These are phyloP conservation scores for Cladosporium halotolerans DNA, from an alignment of 2,329 filamentous ascomycete species.

Conservation along the genomic window DNA sequence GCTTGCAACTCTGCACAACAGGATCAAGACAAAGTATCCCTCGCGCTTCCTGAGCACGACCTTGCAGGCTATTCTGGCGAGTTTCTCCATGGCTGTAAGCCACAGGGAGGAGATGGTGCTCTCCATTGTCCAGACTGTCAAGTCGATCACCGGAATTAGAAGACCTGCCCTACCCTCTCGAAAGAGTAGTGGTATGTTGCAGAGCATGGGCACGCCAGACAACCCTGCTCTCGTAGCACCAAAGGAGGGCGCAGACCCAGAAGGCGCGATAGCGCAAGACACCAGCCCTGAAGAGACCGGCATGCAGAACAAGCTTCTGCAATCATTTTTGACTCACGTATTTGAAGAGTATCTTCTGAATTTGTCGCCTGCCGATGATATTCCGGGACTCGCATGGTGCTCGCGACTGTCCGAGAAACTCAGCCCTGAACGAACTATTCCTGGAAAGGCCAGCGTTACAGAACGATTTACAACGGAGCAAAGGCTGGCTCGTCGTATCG, in stretches of 20 bases:
- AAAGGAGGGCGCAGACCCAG: slow-evolving; percentile 48
- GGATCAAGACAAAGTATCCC: slow-evolving; percentile 71
- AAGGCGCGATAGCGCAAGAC: slow-evolving; percentile 41
- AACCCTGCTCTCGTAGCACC: neutral
- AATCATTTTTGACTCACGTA: slow-evolving; percentile 72
- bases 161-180: slow-evolving; percentile 58
- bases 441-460: slow-evolving; percentile 54
- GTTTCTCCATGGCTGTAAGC: slow-evolving; percentile 54
- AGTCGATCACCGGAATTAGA: slow-evolving; percentile 60
- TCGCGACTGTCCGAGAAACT: slow-evolving; percentile 61
- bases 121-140: slow-evolving; percentile 63
- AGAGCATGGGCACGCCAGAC: slow-evolving; percentile 4
- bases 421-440: slow-evolving; percentile 57
- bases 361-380: slow-evolving; percentile 37
- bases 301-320: slow-evolving; percentile 59
- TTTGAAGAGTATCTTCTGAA: slow-evolving; percentile 67
- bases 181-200: slow-evolving; percentile 42
- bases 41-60: slow-evolving; percentile 72
- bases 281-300: slow-evolving; percentile 49
- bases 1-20: slow-evolving; percentile 64
- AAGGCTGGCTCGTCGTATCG: slow-evolving; percentile 55
- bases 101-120: slow-evolving; percentile 60
- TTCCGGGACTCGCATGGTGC: slow-evolving; percentile 46
- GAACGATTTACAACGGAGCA: slow-evolving; percentile 61
- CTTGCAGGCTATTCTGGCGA: slow-evolving; percentile 63